Evolutionary conservation across 371 early-diverging fungal species (phyloP).

Genomic region (Umbelopsis sp.): DNA sequence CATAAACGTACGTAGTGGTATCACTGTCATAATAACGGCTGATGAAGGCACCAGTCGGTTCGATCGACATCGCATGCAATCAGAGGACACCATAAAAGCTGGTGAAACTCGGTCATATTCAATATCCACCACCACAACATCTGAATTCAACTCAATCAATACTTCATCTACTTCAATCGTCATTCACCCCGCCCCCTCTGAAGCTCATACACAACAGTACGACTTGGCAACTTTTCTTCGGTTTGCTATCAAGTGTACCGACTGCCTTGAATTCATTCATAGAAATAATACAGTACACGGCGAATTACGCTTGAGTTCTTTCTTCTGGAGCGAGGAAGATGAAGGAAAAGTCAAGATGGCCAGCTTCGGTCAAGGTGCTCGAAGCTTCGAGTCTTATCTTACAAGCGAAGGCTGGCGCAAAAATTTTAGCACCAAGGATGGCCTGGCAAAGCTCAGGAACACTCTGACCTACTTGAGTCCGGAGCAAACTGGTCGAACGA

Average conservation of each 20-base stretch:
- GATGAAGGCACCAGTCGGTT: slow-evolving; percentile 40
- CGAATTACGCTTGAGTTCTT: slow-evolving; percentile 40
- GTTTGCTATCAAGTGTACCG: slow-evolving; percentile 48
- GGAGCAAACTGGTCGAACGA: slow-evolving; percentile 63
- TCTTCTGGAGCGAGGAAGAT: slow-evolving; percentile 46
- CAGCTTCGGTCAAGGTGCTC: slow-evolving; percentile 43
- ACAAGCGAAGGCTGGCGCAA: slow-evolving; percentile 53
- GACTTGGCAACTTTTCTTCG: slow-evolving; percentile 49
- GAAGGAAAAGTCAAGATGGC: slow-evolving; percentile 38
- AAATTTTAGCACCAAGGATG: slow-evolving; percentile 39
- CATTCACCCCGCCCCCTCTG: not conserved
- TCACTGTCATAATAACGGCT: slow-evolving; percentile 41
- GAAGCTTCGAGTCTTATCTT: slow-evolving; percentile 38
- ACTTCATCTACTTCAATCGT: slow-evolving; percentile 2
- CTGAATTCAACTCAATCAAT: not conserved
- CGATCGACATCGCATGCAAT: slow-evolving; percentile 19
- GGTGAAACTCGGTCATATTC: slow-evolving; percentile 15
- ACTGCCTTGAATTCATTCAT: slow-evolving; percentile 49
- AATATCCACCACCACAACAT: slow-evolving; percentile 6
- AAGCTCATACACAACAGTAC: slow-evolving; percentile 25
- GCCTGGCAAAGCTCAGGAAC: slow-evolving; percentile 29
- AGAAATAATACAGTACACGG: slow-evolving; percentile 47
- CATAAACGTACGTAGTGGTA: slow-evolving; percentile 37
- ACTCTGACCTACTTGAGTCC: slow-evolving; percentile 46
- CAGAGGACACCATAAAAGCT: slow-evolving; percentile 10